Evolutionary conservation across 2,329 filamentous ascomycete genomes (phyloP).

Genomic region (Diaporthe sp.): DNA sequence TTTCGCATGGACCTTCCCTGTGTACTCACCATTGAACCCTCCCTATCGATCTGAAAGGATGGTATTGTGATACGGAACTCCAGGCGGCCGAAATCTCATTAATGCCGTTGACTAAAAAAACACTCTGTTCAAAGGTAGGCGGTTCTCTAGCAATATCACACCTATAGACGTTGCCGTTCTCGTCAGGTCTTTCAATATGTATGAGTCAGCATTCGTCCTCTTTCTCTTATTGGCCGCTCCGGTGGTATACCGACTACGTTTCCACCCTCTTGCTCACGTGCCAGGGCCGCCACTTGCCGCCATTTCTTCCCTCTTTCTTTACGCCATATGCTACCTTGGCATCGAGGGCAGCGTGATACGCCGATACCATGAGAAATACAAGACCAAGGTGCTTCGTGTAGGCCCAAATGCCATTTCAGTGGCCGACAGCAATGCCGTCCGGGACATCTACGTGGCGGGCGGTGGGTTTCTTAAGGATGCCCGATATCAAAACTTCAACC

Average conservation of each 20-base stretch:
- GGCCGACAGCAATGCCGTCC: constrained; percentile 59
- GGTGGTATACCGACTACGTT: constrained; percentile 22
- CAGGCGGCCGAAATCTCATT: background rate
- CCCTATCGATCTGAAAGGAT: background rate
- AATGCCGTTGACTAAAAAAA: background rate
- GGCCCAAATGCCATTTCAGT: constrained; percentile 58
- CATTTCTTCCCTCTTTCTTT: constrained; percentile 39
- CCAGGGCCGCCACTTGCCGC: constrained; percentile 30
- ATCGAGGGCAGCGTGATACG: constrained; percentile 43
- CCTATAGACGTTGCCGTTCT: background rate
- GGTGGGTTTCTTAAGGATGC: constrained; percentile 68
- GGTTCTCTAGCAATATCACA: background rate
- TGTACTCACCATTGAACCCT: background rate
- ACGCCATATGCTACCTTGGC: constrained; percentile 44
- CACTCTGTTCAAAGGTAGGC: background rate
- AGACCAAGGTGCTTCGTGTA: constrained; percentile 50
- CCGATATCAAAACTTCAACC: constrained; percentile 69
- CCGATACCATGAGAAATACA: constrained; percentile 34
- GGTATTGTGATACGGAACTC: background rate
- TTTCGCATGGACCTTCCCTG: constrained; percentile 11
- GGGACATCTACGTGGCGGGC: constrained; percentile 64
- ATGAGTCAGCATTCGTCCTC: constrained; percentile 5
- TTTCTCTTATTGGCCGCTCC: background rate
- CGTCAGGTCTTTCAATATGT: background rate
- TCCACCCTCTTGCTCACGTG: constrained; percentile 42